Evolutionary conservation across 202 grass and related monocot genomes (phyloP).

Genomic region (Schoenoplectus triqueter): DNA sequence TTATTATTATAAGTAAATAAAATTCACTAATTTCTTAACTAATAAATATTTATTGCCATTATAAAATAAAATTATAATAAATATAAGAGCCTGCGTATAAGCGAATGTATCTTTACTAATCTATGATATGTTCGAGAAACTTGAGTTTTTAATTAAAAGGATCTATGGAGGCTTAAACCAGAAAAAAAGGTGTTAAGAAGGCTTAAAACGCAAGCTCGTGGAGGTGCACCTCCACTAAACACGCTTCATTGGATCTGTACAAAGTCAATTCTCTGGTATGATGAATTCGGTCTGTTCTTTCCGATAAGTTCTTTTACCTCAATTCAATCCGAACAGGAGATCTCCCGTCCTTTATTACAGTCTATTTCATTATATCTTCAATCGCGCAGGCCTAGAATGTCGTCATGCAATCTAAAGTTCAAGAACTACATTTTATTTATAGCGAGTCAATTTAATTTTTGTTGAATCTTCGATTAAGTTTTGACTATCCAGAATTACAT

Average conservation of each 20-base stretch:
- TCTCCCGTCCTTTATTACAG: background rate
- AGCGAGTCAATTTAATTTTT: background rate
- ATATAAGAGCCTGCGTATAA: too few relatives aligned
- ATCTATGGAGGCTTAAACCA: too few relatives aligned
- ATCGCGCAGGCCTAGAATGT: background rate
- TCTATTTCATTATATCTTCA: background rate
- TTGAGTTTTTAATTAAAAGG: too few relatives aligned
- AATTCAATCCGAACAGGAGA: background rate
- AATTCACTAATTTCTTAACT: too few relatives aligned
- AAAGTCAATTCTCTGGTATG: background rate
- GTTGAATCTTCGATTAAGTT: too few relatives aligned
- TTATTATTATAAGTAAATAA: too few relatives aligned
- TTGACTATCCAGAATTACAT: too few relatives aligned
- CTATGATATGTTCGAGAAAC: too few relatives aligned
- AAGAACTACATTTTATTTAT: background rate
- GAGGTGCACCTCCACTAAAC: conserved; percentile 7
- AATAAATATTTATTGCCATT: too few relatives aligned
- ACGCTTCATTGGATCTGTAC: conserved; percentile 12
- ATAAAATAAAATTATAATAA: too few relatives aligned
- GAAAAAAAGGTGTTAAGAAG: too few relatives aligned
- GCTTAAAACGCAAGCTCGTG: background rate
- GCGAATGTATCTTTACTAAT: too few relatives aligned
- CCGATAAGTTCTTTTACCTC: background rate
- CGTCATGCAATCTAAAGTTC: background rate
- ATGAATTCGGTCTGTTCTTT: background rate